Evolutionary conservation across 129 eudicot genomes (phyloP), one percentile per base, ranked within the genome.

Genomic region (Rutidosis leptorrhynchoides): DNA sequence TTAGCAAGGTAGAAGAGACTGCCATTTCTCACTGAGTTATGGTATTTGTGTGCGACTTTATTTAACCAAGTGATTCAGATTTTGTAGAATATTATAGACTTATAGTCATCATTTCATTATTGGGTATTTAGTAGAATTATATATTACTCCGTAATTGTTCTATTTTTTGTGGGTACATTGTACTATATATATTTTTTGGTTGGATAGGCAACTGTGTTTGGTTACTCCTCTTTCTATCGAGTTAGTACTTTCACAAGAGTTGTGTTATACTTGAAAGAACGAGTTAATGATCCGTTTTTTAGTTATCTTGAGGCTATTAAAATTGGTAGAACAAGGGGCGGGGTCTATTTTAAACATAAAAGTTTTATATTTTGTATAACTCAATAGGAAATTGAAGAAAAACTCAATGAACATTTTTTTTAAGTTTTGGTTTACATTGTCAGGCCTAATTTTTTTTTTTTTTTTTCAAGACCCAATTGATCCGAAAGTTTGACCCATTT

Each of bases 271-370:
- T 83, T 74, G 93, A 80, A 80, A 77, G 88, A 83, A 52, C 74
- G 70, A 69, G 67, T 64, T 51, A 61, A 55, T 61, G 75, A 77
- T 55, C 73, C 33, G 40, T 60, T 62, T 43, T 64, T 75, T 61
- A 72, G 80, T 68, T 79, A 79, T 67, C 46, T 70, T 43, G 74
- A 80, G 65, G 88, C 84, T 65, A n/a, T 75, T 80, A 49, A 86
- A 71, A 62, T 74, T 83, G 68, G 86, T 83, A 21, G 88, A 86
- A 46, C 80, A 74, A 52, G 88, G 88, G 57, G 86, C 84, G 43
- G 82, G 80, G 30, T 86, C 86, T 24, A 76, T 83, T 15, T 76
- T n/a, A n/a, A n/a, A n/a, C n/a, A n/a, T n/a, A n/a, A n/a, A n/a
- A n/a, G n/a, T n/a, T n/a, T n/a, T n/a, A n/a, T n/a, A n/a, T n/a